phyloP scores from a whole-genome alignment of 179 eudicot species.

The Vitellaria paradoxa region DNA sequence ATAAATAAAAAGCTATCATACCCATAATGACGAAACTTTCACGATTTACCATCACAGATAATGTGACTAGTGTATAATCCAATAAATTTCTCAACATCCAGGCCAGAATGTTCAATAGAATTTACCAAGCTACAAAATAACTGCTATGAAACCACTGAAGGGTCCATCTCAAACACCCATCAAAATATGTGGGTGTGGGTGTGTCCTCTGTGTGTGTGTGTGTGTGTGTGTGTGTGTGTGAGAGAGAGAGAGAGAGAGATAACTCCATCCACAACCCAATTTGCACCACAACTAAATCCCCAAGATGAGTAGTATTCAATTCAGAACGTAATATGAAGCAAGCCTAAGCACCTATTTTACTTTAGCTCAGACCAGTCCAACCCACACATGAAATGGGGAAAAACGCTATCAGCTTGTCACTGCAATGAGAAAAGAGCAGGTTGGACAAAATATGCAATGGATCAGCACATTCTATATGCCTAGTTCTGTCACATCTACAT shows the following conservation, averaged over 20 bases:
- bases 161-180: too few species aligned
- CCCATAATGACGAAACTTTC: neutral
- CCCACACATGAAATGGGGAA: neutral
- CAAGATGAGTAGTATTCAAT: neutral
- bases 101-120: neutral
- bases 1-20: neutral
- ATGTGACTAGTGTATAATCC: neutral
- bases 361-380: neutral
- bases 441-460: neutral
- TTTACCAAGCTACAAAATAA: neutral
- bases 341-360: neutral
- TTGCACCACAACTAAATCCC: neutral
- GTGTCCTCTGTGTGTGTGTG: too few species aligned
- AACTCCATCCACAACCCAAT: neutral
- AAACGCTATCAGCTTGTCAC: constrained; percentile 1
- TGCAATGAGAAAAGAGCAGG: neutral
- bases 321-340: neutral
- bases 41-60: neutral
- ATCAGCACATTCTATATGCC: neutral
- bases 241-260: too few species aligned
- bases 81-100: neutral
- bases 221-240: too few species aligned
- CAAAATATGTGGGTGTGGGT: neutral
- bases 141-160: neutral
- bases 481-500: neutral